Evolutionary conservation across 345 rosid genomes (phyloP), one percentile per base, ranked within the genome.

Genomic region (Hypericum perforatum): DNA sequence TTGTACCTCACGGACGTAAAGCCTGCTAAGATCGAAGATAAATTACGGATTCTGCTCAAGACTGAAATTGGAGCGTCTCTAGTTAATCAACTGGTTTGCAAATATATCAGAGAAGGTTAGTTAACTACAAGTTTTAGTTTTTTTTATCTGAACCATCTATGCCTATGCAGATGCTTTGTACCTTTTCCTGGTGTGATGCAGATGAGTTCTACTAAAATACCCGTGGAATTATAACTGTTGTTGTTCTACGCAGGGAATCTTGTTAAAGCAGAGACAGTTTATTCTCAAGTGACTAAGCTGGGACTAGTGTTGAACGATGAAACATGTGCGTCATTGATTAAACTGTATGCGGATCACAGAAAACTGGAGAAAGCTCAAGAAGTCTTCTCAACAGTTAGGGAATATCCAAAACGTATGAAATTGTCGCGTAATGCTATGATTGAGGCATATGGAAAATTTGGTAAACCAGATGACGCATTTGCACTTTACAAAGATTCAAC

Each of bases 401-500:
- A 68, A 67, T 76, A 77, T 65, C 64, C 62, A 57, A 55, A 16
- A 44, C 56, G 45, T 16, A 74, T 77, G 47, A 78, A 71, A 66
- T 63, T 71, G 40, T 68, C 74, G 53, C 52, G 72, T 56, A 78
- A 68, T 53, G 66, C 91, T 64, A 82, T 88, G 84, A 73, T 82
- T 58, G 80, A 77, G 66, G 78, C 80, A 52, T 82, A 80, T 64
- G 70, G 60, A 41, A 82, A 76, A 74, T 80, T 80, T 61, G 75
- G 80, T 58, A 77, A 74, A 78, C 64, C 78, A 43, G 77, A 74
- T 59, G 80, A 71, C 40, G 88, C 86, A 41, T 74, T 72, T 74
- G 68, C 32, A 7, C 75, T 85, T 52, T 85, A 80, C 65, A 70
- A 60, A 64, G 81, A 78, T 61, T 72, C 76, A 61, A 65, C 57